Percentiles rank a stretch among this genome's conserved stretches.
Evolutionary conservation across 345 rosid species (phyloP).

Genomic region (Brassica napus): Da-Ae NC_063434.1:21100501-21101000

Average conservation of each 20-base stretch:
- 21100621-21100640: background rate
- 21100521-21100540: background rate
- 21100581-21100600: background rate
- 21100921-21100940: too few species aligned
- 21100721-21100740: background rate
- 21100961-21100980: too few species aligned
- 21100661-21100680: background rate
- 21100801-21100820: too few species aligned
- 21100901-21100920: too few species aligned
- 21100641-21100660: slow-evolving; percentile 1
- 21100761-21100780: background rate
- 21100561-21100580: background rate
- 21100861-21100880: too few species aligned
- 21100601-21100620: background rate
- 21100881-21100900: too few species aligned
- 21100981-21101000: too few species aligned
- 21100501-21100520: background rate
- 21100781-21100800: too few species aligned
- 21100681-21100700: background rate
- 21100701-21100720: background rate
- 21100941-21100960: too few species aligned
- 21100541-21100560: background rate
- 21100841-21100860: too few species aligned
- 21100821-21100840: too few species aligned
- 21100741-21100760: background rate